Conservation (phyloP, 169 alveolate genomes). For the Cryptosporidium sp. region DNA sequence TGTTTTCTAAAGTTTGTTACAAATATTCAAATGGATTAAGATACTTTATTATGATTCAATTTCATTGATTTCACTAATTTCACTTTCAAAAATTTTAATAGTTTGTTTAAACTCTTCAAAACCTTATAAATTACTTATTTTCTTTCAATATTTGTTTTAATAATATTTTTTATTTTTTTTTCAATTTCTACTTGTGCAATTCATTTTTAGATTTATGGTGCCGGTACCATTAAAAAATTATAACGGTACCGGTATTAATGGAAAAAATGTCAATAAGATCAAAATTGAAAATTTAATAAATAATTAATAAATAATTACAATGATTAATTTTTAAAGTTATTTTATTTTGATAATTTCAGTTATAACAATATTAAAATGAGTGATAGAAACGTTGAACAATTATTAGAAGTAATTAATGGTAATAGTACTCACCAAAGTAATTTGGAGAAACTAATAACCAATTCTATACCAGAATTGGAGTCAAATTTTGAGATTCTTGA, state of each 20-base stretch:
- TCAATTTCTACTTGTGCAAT: not conserved
- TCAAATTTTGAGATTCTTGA: not conserved
- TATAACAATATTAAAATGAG: not conserved
- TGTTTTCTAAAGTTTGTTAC: constrained; percentile 71
- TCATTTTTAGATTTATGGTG: not conserved
- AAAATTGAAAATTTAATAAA: too few relatives aligned
- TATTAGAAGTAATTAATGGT: constrained; percentile 19
- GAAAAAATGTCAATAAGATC: not conserved
- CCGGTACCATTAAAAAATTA: not conserved
- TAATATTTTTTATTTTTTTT: not conserved
- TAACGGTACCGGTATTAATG: not conserved
- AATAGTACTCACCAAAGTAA: not conserved
- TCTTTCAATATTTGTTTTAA: not conserved
- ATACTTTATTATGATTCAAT: not conserved
- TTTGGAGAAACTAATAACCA: constrained; percentile 11
- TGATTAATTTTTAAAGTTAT: not conserved
- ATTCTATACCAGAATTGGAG: constrained; percentile 31
- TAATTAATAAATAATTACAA: too few relatives aligned
- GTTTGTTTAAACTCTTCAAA: not conserved
- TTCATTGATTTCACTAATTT: not conserved
- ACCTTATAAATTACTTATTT: not conserved
- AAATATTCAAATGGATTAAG: constrained; percentile 68
- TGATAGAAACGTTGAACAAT: not conserved
- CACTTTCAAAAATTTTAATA: not conserved
- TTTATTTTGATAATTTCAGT: not conserved